These are phyloP conservation scores for Endoconidiophora polonica DNA, from an alignment of 2,329 filamentous ascomycete species.

Conservation along the genomic window DNA sequence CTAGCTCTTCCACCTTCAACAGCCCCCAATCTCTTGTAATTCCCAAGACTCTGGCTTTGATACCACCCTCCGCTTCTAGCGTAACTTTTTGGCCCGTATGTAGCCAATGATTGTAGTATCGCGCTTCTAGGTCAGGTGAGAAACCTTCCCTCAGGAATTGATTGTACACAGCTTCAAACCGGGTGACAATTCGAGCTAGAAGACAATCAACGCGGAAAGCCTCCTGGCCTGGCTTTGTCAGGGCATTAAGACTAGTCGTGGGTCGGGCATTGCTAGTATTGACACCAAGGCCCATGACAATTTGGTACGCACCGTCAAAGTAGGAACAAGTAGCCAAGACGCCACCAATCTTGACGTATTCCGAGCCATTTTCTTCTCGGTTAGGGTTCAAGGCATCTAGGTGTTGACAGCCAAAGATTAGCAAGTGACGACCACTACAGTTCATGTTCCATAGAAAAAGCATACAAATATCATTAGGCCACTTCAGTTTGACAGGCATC, in stretches of 20 bases:
- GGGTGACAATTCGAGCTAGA: constrained; percentile 61
- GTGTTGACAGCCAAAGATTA: background rate
- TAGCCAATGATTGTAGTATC: constrained; percentile 74
- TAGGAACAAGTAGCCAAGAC: constrained; percentile 85
- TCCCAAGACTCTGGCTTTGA: constrained; percentile 60
- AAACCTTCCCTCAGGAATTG: constrained; percentile 65
- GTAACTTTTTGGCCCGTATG: constrained; percentile 58
- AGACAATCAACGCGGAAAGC: constrained; percentile 62
- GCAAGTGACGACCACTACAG: constrained; percentile 13
- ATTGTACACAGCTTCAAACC: constrained; percentile 61
- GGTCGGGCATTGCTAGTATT: constrained; percentile 74
- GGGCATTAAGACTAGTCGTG: constrained; percentile 68
- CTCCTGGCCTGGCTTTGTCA: constrained; percentile 33
- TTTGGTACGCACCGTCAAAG: constrained; percentile 57
- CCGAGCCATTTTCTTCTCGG: constrained; percentile 27
- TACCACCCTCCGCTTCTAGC: constrained; percentile 64
- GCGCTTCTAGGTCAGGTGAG: constrained; percentile 49
- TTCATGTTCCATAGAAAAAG: constrained; percentile 6
- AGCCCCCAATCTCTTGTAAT: constrained; percentile 89
- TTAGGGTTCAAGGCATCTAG: constrained; percentile 49
- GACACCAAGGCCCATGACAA: constrained; percentile 72
- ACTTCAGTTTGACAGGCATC: constrained; percentile 76
- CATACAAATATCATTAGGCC: constrained; percentile 88
- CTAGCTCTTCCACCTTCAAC: constrained; percentile 68
- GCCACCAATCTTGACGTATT: constrained; percentile 80